Conservation (phyloP, 2,329 filamentous ascomycete genomes). For the Penicillium sp. region DNA sequence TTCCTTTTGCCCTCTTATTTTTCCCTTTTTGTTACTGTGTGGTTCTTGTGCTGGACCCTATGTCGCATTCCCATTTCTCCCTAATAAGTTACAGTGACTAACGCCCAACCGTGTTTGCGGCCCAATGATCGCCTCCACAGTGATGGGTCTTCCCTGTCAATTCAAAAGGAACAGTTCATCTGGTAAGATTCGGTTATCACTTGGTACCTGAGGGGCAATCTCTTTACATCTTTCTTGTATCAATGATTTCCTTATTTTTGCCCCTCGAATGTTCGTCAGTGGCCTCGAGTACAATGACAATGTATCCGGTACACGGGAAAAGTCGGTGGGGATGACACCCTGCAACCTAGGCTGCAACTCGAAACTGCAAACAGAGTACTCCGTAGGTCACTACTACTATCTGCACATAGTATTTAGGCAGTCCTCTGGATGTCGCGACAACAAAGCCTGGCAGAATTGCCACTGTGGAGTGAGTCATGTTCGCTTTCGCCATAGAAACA, state of each 20-base stretch:
- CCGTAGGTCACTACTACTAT: background rate
- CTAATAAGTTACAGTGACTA: background rate
- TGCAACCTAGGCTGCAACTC: slow-evolving; percentile 1
- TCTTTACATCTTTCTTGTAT: background rate
- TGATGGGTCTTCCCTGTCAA: slow-evolving; percentile 7
- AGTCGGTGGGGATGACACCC: slow-evolving; percentile 24
- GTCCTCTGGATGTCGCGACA: background rate
- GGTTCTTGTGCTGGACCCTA: background rate
- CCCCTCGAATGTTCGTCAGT: background rate
- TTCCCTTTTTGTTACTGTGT: background rate
- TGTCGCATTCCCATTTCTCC: slow-evolving; percentile 9
- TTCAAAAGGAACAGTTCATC: background rate
- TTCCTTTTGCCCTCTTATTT: background rate
- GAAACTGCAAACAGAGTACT: background rate
- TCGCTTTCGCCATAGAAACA: background rate
- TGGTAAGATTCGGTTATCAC: background rate
- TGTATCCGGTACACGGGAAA: slow-evolving; percentile 21
- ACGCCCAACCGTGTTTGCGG: slow-evolving; percentile 24
- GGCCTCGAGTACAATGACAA: slow-evolving; percentile 15
- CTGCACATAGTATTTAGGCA: background rate
- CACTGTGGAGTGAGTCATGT: slow-evolving; percentile 10
- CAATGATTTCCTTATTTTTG: background rate
- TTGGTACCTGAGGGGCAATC: background rate
- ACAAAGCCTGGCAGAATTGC: slow-evolving; percentile 4
- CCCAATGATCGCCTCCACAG: slow-evolving; percentile 25